phyloP scores from a whole-genome alignment of 768 basidiomycete species.

The Scleroderma citrinum region DNA sequence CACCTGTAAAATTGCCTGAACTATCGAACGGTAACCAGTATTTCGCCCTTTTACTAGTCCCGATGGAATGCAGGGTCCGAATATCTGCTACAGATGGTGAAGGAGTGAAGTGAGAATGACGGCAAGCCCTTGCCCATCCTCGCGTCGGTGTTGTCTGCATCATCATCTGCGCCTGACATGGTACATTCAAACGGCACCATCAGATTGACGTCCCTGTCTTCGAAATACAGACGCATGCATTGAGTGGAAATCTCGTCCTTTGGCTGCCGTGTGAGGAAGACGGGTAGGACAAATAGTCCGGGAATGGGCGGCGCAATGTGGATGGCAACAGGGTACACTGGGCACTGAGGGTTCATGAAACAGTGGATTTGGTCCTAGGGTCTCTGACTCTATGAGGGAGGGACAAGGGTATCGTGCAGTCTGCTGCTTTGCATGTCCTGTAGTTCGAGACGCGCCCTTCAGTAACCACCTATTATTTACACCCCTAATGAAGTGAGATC shows the following conservation, averaged over 20 bases:
- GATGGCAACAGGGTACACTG: constrained; percentile 18
- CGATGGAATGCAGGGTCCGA: constrained; percentile 49
- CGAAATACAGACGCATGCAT: constrained; percentile 57
- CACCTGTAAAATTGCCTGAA: no score
- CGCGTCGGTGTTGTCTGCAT: no score
- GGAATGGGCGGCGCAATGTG: constrained; percentile 50
- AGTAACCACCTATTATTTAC: not conserved
- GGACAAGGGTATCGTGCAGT: not conserved
- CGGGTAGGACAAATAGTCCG: constrained; percentile 55
- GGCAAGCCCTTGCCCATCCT: constrained; percentile 46
- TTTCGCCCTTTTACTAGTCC: no score
- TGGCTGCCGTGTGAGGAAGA: constrained; percentile 46
- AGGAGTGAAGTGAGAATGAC: constrained; percentile 50
- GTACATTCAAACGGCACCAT: constrained; percentile 78
- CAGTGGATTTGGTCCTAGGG: constrained; percentile 36
- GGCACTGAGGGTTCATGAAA: constrained; percentile 39
- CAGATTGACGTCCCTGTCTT: constrained; percentile 53
- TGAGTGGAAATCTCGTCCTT: constrained; percentile 43
- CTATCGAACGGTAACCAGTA: no score
- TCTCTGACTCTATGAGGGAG: constrained; percentile 10
- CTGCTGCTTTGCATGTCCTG: not conserved
- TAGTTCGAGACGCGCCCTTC: not conserved
- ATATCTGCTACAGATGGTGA: constrained; percentile 38
- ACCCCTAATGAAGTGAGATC: no score
- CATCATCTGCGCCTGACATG: constrained; percentile 7